These are phyloP conservation scores for Diatrype stigma DNA, from an alignment of 2,329 filamentous ascomycete species.

Conservation along the genomic window DNA sequence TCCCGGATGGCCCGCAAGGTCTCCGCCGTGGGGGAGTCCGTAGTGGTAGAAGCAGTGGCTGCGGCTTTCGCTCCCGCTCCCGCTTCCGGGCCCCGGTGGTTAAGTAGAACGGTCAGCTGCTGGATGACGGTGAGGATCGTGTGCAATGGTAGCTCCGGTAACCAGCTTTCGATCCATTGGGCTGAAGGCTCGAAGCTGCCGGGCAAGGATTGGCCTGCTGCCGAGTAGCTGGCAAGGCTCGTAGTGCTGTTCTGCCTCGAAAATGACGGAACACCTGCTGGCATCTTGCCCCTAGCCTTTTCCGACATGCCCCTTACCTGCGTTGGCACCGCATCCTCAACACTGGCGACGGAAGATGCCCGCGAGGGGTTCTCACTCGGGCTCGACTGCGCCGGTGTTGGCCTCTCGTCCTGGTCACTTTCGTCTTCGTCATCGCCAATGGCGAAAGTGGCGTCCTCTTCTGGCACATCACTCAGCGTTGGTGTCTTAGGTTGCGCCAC, in stretches of 20 bases:
- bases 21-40: constrained; percentile 39
- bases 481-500: constrained; percentile 48
- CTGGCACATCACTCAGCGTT: constrained; percentile 63
- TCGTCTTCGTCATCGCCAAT: constrained; percentile 83
- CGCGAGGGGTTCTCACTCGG: constrained; percentile 60
- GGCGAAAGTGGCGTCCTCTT: constrained; percentile 77
- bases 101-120: constrained; percentile 56
- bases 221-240: constrained; percentile 66
- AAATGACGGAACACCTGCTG: constrained; percentile 74
- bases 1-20: constrained; percentile 53
- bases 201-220: constrained; percentile 50
- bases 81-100: constrained; percentile 42
- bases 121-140: constrained; percentile 76
- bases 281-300: constrained; percentile 94
- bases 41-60: constrained; percentile 5
- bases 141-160: constrained; percentile 86
- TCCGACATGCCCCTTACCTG: constrained; percentile 93
- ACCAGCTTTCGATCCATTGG: constrained; percentile 88
- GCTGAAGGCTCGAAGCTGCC: constrained; percentile 73
- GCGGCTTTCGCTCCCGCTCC: constrained; percentile 35
- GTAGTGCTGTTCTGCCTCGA: constrained; percentile 87
- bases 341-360: constrained; percentile 62
- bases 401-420: constrained; percentile 43
- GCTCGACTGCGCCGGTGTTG: constrained; percentile 59
- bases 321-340: constrained; percentile 75